Base-by-base conservation (phyloP, 2,329 filamentous ascomycete genomes). In the Colletotrichum musicola region DNA sequence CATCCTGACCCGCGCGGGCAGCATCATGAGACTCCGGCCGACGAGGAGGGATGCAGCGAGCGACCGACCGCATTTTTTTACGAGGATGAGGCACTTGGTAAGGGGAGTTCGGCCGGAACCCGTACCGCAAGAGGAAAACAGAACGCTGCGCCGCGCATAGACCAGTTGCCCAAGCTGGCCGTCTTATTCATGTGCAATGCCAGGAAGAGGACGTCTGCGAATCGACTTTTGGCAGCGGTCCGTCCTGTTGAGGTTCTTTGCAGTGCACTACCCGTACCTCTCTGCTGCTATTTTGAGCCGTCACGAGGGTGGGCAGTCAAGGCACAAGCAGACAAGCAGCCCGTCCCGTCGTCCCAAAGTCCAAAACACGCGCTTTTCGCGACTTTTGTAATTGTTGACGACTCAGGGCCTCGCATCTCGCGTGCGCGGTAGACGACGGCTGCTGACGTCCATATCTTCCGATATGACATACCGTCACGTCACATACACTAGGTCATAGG, bases 201-300 rank as follows among this genome's bases (percentile, higher is more conserved):
- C 18, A 50, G 49, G 42, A 50, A 38, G 56, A 49, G 54, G 51
- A 40, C 50, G 59, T 71, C 38, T 42, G 50, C 44, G 55, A 71
- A 69, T 62, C 25, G 56, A 54, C 14, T 22, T 35, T 35, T 35
- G 30, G 30, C 55, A 20, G 46, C n/a, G 18, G 46, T 49, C 18
- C 12, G n/a, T 49, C 12, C 20, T 35, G 30, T 35, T 35, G 46
- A 27, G 49, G 51, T 51, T 14, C 16, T 55, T 18, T 42, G 40
- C 25, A 55, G 59, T 42, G 40, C 54, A 56, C 30, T 60, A 55
- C 27, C 49, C 50, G 50, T 47, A 35, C 30, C 3, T 35, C 30
- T 10, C 55, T 68, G 62, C 49, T 69, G 50, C 66, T 69, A 69
- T 65, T 69, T 69, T 65, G 62, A 59, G 46, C 40, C 53, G 53